phyloP scores from a whole-genome alignment of 805 yeast genomes.

The Monosporozyma unispora region DNA sequence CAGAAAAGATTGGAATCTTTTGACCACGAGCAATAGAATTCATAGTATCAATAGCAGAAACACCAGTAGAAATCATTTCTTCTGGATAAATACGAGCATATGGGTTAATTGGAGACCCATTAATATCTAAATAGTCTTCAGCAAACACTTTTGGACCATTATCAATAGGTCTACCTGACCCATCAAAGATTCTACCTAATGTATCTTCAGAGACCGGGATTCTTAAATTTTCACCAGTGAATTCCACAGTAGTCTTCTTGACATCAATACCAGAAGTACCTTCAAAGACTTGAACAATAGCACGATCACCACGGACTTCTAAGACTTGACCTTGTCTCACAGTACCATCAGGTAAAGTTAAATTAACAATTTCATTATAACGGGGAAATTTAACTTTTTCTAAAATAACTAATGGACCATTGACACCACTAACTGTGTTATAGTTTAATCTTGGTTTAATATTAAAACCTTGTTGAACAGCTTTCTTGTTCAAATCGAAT shows the following conservation, averaged over 20 bases:
- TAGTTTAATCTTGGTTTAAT: constrained; percentile 86
- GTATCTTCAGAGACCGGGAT: constrained; percentile 95
- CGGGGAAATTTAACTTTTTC: constrained; percentile 84
- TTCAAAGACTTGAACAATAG: constrained; percentile 97
- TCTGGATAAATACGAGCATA: constrained; percentile 98
- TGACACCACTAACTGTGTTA: constrained; percentile 96
- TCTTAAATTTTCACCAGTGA: constrained; percentile 89
- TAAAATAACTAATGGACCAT: constrained; percentile 92
- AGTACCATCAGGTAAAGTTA: constrained; percentile 93
- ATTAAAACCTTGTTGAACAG: constrained; percentile 85
- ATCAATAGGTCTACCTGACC: constrained; percentile 97
- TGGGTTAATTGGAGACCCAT: constrained; percentile 98
- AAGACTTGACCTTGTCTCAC: constrained; percentile 95
- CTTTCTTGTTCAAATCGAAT: constrained; percentile 76
- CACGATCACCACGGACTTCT: constrained; percentile 95
- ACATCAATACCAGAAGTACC: constrained; percentile 99
- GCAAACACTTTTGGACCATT: constrained; percentile 98
- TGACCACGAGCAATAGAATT: constrained; percentile 99
- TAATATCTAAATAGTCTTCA: constrained; percentile 95
- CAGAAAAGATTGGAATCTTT: constrained; percentile 97
- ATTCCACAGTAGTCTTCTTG: constrained; percentile 93
- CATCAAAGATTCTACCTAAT: constrained; percentile 96
- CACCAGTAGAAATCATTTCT: constrained; percentile 99
- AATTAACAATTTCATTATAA: constrained; percentile 91
- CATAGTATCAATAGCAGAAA: constrained; percentile 98